phyloP scores from a whole-genome alignment of 2,329 filamentous ascomycete genomes.

The Fusarium tupiense region DNA sequence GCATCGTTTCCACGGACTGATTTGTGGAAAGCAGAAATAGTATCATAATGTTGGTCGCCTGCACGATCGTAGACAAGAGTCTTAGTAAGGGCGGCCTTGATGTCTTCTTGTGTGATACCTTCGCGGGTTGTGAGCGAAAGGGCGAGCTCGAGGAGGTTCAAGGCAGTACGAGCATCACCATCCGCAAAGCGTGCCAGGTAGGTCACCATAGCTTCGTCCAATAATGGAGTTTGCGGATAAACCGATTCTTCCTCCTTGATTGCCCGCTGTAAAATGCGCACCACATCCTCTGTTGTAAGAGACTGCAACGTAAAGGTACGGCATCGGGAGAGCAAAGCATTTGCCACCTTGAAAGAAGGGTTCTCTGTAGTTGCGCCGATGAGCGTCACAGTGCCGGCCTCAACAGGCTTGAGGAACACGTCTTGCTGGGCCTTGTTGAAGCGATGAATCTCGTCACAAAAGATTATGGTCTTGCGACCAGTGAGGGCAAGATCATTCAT shows the following conservation, averaged over 20 bases:
- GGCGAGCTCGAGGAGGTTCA: constrained; percentile 91
- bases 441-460: constrained; percentile 96
- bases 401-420: constrained; percentile 91
- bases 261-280: constrained; percentile 79
- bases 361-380: constrained; percentile 98
- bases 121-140: constrained; percentile 72
- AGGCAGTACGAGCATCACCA: constrained; percentile 89
- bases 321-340: constrained; percentile 87
- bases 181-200: constrained; percentile 90
- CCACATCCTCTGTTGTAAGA: constrained; percentile 76
- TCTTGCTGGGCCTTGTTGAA: constrained; percentile 95
- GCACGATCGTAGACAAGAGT: constrained; percentile 95
- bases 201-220: constrained; percentile 79
- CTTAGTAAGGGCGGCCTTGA: constrained; percentile 87
- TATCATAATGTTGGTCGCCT: constrained; percentile 97
- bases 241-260: constrained; percentile 66
- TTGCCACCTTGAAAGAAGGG: constrained; percentile 87
- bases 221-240: constrained; percentile 61
- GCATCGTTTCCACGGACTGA: constrained; percentile 87
- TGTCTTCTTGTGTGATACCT: constrained; percentile 74
- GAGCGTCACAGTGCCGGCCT: constrained; percentile 87
- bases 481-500: constrained; percentile 81
- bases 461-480: constrained; percentile 92
- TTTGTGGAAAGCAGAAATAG: constrained; percentile 97
- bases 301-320: constrained; percentile 88